These are phyloP conservation scores for Saitozyma sp. DNA, from an alignment of 768 basidiomycete genomes.

Conservation along the genomic window DNA sequence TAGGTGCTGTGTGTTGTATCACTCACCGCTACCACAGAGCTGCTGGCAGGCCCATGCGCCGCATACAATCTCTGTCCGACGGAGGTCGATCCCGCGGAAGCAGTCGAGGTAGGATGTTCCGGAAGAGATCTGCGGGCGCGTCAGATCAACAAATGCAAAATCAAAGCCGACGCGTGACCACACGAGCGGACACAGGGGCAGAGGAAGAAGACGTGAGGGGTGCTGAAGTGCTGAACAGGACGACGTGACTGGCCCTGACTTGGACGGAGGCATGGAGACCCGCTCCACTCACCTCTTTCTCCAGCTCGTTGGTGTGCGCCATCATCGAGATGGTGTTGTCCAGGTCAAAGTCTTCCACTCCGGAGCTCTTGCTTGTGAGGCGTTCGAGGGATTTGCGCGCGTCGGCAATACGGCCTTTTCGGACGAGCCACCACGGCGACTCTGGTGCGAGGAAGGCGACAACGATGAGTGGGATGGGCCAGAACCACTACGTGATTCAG, in stretches of 20 bases:
- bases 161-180: too few relatives aligned
- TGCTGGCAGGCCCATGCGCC: conserved; percentile 34
- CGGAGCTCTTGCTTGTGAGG: conserved; percentile 10
- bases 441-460: conserved; percentile 21
- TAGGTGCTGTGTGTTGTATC: too few relatives aligned
- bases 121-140: neutral
- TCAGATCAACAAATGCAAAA: too few relatives aligned
- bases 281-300: conserved; percentile 23
- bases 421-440: conserved; percentile 27
- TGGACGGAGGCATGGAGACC: too few relatives aligned
- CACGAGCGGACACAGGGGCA: too few relatives aligned
- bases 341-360: conserved; percentile 27
- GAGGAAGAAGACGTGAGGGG: too few relatives aligned
- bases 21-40: conserved; percentile 13
- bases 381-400: conserved; percentile 5
- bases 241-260: too few relatives aligned
- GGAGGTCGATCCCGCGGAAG: conserved; percentile 44
- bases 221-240: too few relatives aligned
- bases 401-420: conserved; percentile 21
- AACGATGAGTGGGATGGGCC: conserved; percentile 8
- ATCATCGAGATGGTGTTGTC: conserved; percentile 43
- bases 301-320: conserved; percentile 46
- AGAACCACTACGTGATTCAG: neutral
- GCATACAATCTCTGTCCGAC: conserved; percentile 56
- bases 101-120: conserved; percentile 50